Base-by-base conservation (phyloP, 441 rosid species). In the Bocquillonia castaneifolia region DNA sequence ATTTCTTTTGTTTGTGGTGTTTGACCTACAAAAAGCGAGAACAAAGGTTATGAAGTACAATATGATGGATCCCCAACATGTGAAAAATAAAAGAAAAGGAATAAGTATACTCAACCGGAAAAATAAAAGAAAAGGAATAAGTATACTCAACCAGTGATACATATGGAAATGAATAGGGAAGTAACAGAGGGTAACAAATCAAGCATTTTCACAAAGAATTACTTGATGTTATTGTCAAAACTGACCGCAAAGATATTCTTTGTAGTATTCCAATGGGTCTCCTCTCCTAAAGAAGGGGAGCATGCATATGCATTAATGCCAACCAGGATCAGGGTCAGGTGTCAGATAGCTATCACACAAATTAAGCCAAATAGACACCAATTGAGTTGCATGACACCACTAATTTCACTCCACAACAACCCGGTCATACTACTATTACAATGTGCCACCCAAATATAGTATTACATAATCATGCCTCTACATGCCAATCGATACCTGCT, bases 1-100 rank as follows among this genome's bases (percentile, higher is more conserved):
- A 88, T 73, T 79, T 75, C 78, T 80, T 77, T 59, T 83, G 86
- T 67, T 72, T 78, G 70, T 85, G 89, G 83, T 91, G 78, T 62
- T 84, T 85, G 85, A 93, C 96, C 99, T 93, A 77, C 71, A 77
- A 67, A 74, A 57, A 72, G 63, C 68, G 64, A 64, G 65, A 61
- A 68, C 60, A 59, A 54, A 58, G 50, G 50, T 69, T 59, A 68
- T 52, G 18, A 48, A 37, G 68, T 8, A 52, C 37, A 73, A 39
- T 34, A n/a, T 58, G 59, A 55, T 51, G 58, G 55, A 61, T 45
- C n/a, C 65, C 48, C 23, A 53, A 15, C 57, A 52, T 13, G 15
- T 34, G 34, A 71, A 44, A 67, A 63, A 20, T 10, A 31, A 71
- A 56, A 54, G 17, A n/a, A 36, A 55, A 59, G 8, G n/a, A 10